Evolutionary conservation across 371 early-diverging fungal species (phyloP).

Genomic region (Encephalitozoon hellem): DNA sequence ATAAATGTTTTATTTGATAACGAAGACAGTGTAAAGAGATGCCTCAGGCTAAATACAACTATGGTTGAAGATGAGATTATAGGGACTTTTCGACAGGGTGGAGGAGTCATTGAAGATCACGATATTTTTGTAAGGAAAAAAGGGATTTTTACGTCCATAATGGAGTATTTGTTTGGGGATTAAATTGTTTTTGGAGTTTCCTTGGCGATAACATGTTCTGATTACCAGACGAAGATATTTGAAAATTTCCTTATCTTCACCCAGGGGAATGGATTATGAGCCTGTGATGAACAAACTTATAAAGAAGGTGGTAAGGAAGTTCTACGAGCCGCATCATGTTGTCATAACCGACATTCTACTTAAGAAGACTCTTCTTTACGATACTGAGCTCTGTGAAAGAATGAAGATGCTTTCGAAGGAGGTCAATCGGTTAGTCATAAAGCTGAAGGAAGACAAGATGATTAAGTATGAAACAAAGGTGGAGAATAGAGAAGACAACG

Average conservation of each 20-base stretch:
- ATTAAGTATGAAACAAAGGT: slow-evolving; percentile 58
- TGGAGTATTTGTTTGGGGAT: slow-evolving; percentile 59
- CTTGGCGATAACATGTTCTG: background rate
- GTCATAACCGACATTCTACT: slow-evolving; percentile 60
- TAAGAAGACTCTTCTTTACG: slow-evolving; percentile 53
- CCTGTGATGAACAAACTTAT: slow-evolving; percentile 51
- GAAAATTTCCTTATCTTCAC: background rate
- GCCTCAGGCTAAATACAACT: slow-evolving; percentile 28
- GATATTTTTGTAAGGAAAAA: slow-evolving; percentile 51
- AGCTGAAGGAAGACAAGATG: slow-evolving; percentile 59
- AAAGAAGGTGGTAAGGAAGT: slow-evolving; percentile 49
- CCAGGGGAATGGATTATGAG: slow-evolving; percentile 40
- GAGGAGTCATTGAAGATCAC: slow-evolving; percentile 20
- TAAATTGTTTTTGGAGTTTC: background rate
- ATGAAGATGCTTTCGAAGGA: slow-evolving; percentile 61
- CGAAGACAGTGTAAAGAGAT: slow-evolving; percentile 29
- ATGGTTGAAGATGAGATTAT: slow-evolving; percentile 59
- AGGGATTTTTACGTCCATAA: slow-evolving; percentile 48
- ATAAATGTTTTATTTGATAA: slow-evolving; percentile 50
- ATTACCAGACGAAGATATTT: background rate
- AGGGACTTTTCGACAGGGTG: slow-evolving; percentile 49
- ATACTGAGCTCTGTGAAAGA: slow-evolving; percentile 53
- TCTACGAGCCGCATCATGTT: slow-evolving; percentile 59
- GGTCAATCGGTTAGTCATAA: slow-evolving; percentile 56
- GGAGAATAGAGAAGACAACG: slow-evolving; percentile 51